Conservation (phyloP, 1,284 basidiomycete species). For the Boletus albobrunnescens region DNA sequence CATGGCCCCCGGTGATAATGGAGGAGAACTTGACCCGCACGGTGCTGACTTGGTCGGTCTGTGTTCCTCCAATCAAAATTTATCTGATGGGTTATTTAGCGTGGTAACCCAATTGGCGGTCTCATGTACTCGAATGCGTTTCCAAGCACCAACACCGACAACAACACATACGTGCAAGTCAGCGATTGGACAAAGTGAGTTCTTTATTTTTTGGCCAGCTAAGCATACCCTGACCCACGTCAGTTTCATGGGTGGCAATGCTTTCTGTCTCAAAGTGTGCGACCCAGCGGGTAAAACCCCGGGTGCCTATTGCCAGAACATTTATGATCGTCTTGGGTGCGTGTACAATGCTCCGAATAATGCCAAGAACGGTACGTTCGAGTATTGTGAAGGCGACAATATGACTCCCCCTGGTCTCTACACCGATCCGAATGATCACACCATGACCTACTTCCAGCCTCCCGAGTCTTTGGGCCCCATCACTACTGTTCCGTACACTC, state of each 20-base stretch:
- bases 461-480: constrained; percentile 56
- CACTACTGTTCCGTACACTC: constrained; percentile 56
- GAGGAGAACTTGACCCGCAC: constrained; percentile 58
- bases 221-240: constrained; percentile 1
- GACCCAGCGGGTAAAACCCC: constrained; percentile 53
- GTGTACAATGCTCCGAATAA: constrained; percentile 65
- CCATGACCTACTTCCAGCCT: constrained; percentile 55
- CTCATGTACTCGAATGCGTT: constrained; percentile 61
- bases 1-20: constrained; percentile 43
- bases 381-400: constrained; percentile 59
- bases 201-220: neutral
- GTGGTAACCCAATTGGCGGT: constrained; percentile 63
- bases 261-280: constrained; percentile 57
- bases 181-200: constrained; percentile 56
- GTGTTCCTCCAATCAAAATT: constrained; percentile 18
- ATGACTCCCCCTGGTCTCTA: constrained; percentile 32
- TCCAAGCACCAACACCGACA: constrained; percentile 35
- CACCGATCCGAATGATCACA: constrained; percentile 35
- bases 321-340: constrained; percentile 67
- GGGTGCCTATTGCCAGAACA: constrained; percentile 55
- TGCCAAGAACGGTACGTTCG: constrained; percentile 53
- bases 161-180: constrained; percentile 44
- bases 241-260: constrained; percentile 58
- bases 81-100: constrained; percentile 43
- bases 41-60: constrained; percentile 42